Base-by-base conservation (phyloP, 2,329 filamentous ascomycete genomes). In the Cadophora sp. region DNA sequence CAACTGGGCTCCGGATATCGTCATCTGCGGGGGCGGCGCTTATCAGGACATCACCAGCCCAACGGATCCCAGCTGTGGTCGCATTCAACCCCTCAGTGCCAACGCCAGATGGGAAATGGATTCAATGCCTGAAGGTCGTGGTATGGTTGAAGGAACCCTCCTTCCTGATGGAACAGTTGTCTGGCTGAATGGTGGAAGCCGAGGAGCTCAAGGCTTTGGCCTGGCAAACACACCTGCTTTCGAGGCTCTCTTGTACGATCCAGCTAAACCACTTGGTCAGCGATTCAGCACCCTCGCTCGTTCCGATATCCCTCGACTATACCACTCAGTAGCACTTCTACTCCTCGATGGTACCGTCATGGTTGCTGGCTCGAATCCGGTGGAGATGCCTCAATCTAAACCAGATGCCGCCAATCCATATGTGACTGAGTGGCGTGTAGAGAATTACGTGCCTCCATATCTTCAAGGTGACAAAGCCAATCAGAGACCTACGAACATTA, bases 401-500 rank as follows among this genome's bases (percentile, higher is more conserved):
- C 72, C 84, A 9, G 78, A 81, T 64, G 77, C 80, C 0, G 73
- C 81, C 64, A 77, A 84, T 67, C 84, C 83, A 11, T 89, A 81
- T 75, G 80, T 83, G 22, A 89, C 86, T 1, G 87, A 90, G 69
- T 89, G 88, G 79, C 83, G 86, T 43, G 85, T 89, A 53, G 87
- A 90, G 75, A 85, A 84, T 65, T 89, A 87, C 75, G 86, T 85
- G 31, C 87, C 87, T 50, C 86, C 86, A 3, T 90, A 90, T 73
- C 82, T 89, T 22, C 79, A 81, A 58, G 86, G 85, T 16, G 81
- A 80, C 50, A 85, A 85, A 60, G 81, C 80, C 1, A 76, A 78
- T 31, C 79, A 75, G 59, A 81, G 86, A 58, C 86, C 87, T 4
- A 82, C 79, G 3, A 78, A 82, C 58, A 79, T 88, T 62, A 68